Evolutionary conservation across 208 protist species (phyloP).

Genomic region (Histomonas meleagridis): DNA sequence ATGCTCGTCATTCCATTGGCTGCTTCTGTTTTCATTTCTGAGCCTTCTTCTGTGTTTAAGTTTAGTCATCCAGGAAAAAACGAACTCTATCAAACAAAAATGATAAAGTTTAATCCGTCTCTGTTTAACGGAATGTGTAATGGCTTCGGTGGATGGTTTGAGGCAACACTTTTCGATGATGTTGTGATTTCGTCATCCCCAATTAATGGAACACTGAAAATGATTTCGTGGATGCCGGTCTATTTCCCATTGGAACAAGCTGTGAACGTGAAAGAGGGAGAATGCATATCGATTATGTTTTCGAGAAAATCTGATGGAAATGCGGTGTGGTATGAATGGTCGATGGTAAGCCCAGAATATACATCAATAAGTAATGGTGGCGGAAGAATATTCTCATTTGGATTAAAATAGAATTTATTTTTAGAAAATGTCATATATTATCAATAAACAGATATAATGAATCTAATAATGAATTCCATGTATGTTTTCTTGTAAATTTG

Average conservation of each 20-base stretch:
- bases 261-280: not conserved
- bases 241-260: not conserved
- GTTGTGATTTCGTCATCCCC: not conserved
- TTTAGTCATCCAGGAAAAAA: not conserved
- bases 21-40: not conserved
- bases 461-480: too few species aligned
- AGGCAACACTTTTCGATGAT: not conserved
- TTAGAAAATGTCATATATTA: too few species aligned
- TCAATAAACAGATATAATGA: too few species aligned
- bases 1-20: not conserved
- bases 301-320: not conserved
- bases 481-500: too few species aligned
- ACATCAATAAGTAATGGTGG: not conserved
- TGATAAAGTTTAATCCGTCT: not conserved
- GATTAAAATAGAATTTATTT: too few species aligned
- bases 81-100: not conserved
- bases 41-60: not conserved
- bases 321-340: slow-evolving; percentile 11
- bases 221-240: not conserved
- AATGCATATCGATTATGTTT: not conserved
- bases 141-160: slow-evolving; percentile 11
- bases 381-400: not conserved
- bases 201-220: not conserved
- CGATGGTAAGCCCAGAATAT: not conserved
- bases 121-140: not conserved